Evolutionary conservation across 345 rosid species (phyloP).

Genomic region (Arabis alpina): DNA sequence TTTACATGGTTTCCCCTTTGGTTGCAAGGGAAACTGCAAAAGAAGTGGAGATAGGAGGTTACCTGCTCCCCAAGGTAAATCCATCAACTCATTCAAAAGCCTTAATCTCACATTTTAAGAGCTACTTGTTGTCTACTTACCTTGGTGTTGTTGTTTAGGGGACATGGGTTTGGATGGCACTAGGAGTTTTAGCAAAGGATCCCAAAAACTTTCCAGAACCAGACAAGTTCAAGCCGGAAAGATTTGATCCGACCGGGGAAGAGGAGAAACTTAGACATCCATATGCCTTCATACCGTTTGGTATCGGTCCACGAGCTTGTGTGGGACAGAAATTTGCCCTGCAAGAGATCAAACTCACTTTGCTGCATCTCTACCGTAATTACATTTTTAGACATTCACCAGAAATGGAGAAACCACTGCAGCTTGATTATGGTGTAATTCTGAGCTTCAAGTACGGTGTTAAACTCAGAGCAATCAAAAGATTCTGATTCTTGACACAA

Average conservation of each 20-base stretch:
- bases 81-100: background rate
- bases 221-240: constrained; percentile 80
- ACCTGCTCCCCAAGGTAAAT: constrained; percentile 80
- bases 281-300: constrained; percentile 85
- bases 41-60: constrained; percentile 82
- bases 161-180: constrained; percentile 96
- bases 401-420: constrained; percentile 79
- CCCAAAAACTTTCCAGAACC: constrained; percentile 89
- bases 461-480: constrained; percentile 61
- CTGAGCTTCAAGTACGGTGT: constrained; percentile 87
- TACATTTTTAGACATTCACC: constrained; percentile 74
- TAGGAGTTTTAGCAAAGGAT: constrained; percentile 85
- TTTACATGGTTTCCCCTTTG: constrained; percentile 80
- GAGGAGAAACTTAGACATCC: constrained; percentile 87
- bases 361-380: constrained; percentile 69
- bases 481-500: constrained; percentile 55
- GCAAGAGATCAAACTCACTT: constrained; percentile 77
- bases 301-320: constrained; percentile 92
- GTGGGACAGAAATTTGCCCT: constrained; percentile 81
- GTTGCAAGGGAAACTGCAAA: constrained; percentile 84
- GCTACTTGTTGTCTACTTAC: background rate
- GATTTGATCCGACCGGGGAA: constrained; percentile 75
- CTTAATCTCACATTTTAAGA: background rate
- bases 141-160: constrained; percentile 50
- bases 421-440: constrained; percentile 76